A percentile compares a stretch with the other conserved stretches of the same genome.
These are phyloP conservation scores for Marasmius fiardii DNA, from an alignment of 1,284 basidiomycete species.

Conservation along the genomic window DNA sequence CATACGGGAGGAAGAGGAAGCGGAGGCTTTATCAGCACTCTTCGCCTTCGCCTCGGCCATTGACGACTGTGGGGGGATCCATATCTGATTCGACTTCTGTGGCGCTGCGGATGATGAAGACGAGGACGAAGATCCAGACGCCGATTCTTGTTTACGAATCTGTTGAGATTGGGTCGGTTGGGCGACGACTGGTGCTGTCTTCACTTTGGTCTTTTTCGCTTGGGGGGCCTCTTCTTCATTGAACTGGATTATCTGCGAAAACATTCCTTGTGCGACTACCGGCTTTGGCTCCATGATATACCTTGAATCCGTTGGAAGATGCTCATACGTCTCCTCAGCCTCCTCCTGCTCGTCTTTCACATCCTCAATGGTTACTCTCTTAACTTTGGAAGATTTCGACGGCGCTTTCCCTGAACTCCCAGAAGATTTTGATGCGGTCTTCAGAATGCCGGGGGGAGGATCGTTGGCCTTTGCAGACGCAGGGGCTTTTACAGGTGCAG, in stretches of 20 bases:
- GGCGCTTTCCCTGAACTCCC: constrained; percentile 4
- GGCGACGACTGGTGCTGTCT: neutral
- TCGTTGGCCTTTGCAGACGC: neutral
- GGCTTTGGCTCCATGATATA: constrained; percentile 37
- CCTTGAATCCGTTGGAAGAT: constrained; percentile 32
- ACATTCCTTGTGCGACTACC: constrained; percentile 32
- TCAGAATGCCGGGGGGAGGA: constrained; percentile 6
- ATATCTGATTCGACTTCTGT: neutral
- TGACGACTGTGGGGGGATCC: neutral
- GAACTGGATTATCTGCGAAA: constrained; percentile 8
- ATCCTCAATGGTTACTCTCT: constrained; percentile 44
- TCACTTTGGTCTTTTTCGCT: neutral
- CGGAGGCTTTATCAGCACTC: too few species aligned
- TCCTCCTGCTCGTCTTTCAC: constrained; percentile 44
- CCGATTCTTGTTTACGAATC: neutral
- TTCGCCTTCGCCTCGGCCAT: neutral
- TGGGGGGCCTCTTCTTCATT: neutral
- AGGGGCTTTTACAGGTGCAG: neutral
- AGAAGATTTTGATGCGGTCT: constrained; percentile 8
- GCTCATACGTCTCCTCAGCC: constrained; percentile 24
- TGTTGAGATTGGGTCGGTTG: neutral
- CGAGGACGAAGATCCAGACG: neutral
- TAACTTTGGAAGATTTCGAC: constrained; percentile 11
- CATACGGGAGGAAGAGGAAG: neutral
- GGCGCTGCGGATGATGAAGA: neutral